Conservation (phyloP, 768 basidiomycete genomes). For the Kwoniella sp. region DNA sequence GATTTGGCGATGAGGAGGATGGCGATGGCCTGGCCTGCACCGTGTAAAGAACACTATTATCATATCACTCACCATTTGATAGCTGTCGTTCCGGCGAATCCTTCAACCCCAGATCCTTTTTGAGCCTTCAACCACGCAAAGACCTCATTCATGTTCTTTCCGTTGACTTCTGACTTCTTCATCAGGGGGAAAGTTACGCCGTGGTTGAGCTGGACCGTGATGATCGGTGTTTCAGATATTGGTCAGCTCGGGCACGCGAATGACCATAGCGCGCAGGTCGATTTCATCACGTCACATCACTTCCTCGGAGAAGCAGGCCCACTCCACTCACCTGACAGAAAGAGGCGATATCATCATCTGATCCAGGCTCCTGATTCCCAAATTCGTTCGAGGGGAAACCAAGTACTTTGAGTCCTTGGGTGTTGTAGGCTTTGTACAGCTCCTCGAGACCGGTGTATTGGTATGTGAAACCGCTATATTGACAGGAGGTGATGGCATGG, state of each 20-base stretch:
- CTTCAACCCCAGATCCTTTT: constrained; percentile 59
- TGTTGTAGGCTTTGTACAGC: constrained; percentile 79
- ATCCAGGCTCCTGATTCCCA: constrained; percentile 80
- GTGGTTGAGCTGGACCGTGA: constrained; percentile 67
- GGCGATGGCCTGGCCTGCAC: too few relatives aligned
- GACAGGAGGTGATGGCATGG: too few relatives aligned
- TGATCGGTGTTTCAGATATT: not conserved
- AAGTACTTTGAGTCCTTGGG: constrained; percentile 71
- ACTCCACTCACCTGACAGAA: constrained; percentile 47
- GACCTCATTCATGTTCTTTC: constrained; percentile 74
- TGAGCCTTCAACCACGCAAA: constrained; percentile 81
- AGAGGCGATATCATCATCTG: constrained; percentile 68
- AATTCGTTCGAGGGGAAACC: constrained; percentile 97
- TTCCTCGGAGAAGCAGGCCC: too few relatives aligned
- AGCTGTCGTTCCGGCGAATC: constrained; percentile 45
- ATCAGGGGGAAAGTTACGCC: constrained; percentile 88
- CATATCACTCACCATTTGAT: constrained; percentile 55
- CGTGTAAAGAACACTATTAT: too few relatives aligned
- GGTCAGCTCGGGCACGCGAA: not conserved
- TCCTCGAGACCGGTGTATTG: constrained; percentile 69
- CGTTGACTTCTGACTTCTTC: constrained; percentile 88
- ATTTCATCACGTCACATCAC: too few relatives aligned
- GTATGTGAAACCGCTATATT: constrained; percentile 54
- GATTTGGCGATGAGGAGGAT: too few relatives aligned
- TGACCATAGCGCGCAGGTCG: too few relatives aligned